These are phyloP conservation scores for Inga leiocalycina DNA, from an alignment of 306 rosid genomes.

Conservation along the genomic window DNA sequence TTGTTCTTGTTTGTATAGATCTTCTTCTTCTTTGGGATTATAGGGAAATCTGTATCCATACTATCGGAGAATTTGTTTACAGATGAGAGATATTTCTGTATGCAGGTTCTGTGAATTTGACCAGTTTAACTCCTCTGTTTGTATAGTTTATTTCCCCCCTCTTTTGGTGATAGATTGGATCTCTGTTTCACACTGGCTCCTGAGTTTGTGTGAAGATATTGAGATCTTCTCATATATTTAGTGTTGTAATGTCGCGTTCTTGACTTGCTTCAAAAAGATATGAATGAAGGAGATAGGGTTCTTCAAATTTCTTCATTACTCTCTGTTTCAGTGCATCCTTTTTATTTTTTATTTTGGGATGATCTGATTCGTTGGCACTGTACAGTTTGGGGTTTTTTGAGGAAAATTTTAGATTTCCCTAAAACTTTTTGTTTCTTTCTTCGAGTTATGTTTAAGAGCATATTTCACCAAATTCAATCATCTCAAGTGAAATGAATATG, in stretches of 20 bases:
- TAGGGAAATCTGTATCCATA: neutral
- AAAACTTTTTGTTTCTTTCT: no score
- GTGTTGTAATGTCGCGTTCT: neutral
- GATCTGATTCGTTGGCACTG: neutral
- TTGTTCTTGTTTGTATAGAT: neutral
- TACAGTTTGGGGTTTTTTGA: neutral
- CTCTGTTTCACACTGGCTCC: neutral
- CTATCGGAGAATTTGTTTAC: no score
- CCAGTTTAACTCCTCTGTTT: neutral
- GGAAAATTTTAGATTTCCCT: no score
- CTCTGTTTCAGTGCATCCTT: neutral
- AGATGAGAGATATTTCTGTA: neutral
- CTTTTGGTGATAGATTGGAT: neutral
- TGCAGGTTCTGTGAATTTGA: neutral
- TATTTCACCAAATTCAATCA: no score
- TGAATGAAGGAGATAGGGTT: neutral
- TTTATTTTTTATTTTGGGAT: neutral
- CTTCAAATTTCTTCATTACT: no score
- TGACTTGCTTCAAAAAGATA: neutral
- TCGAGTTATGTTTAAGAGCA: no score
- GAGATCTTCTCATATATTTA: neutral
- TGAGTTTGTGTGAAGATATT: neutral
- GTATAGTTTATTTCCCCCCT: neutral
- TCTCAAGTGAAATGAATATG: no score
- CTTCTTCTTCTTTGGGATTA: neutral